Conservation (phyloP, 2,329 filamentous ascomycete genomes). For the Aphanoascus verrucosus region DNA sequence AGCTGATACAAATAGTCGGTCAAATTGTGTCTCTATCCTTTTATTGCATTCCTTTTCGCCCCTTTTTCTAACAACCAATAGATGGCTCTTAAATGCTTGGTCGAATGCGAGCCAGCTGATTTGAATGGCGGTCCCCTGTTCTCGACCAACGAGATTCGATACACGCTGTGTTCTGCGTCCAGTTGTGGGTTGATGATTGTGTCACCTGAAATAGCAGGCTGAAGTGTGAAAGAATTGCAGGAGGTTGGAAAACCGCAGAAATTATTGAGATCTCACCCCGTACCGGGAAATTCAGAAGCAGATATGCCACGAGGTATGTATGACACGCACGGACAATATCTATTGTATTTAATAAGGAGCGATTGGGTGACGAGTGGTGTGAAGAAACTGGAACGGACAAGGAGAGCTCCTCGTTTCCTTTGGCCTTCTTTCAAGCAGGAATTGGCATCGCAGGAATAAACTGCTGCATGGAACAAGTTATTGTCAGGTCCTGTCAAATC, state of each 20-base stretch:
- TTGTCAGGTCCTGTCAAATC: slow-evolving; percentile 3
- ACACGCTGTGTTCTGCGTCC: slow-evolving; percentile 7
- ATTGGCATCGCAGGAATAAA: slow-evolving; percentile 3
- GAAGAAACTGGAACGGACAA: slow-evolving; percentile 8
- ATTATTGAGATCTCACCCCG: slow-evolving; percentile 8
- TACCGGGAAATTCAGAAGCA: slow-evolving; percentile 7
- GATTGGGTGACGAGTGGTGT: slow-evolving; percentile 5
- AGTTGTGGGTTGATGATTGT: slow-evolving; percentile 6
- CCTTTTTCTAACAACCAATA: slow-evolving; percentile 7
- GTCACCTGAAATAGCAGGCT: slow-evolving; percentile 10
- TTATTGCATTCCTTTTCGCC: slow-evolving; percentile 11
- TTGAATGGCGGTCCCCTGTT: background rate
- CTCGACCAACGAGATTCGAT: slow-evolving; percentile 10
- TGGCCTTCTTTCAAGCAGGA: slow-evolving; percentile 1
- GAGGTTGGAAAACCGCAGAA: slow-evolving; percentile 4
- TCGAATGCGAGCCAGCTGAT: background rate
- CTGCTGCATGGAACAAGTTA: slow-evolving; percentile 5
- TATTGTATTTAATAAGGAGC: slow-evolving; percentile 9
- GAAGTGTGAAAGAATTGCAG: slow-evolving; percentile 3
- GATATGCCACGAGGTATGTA: slow-evolving; percentile 13
- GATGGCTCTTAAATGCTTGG: slow-evolving; percentile 4
- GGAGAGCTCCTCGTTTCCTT: slow-evolving; percentile 10
- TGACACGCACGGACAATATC: slow-evolving; percentile 10
- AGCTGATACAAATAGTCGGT: slow-evolving; percentile 11
- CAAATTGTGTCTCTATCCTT: slow-evolving; percentile 8